phyloP scores from a whole-genome alignment of 345 rosid species.

The Hirschfeldia incana region DNA sequence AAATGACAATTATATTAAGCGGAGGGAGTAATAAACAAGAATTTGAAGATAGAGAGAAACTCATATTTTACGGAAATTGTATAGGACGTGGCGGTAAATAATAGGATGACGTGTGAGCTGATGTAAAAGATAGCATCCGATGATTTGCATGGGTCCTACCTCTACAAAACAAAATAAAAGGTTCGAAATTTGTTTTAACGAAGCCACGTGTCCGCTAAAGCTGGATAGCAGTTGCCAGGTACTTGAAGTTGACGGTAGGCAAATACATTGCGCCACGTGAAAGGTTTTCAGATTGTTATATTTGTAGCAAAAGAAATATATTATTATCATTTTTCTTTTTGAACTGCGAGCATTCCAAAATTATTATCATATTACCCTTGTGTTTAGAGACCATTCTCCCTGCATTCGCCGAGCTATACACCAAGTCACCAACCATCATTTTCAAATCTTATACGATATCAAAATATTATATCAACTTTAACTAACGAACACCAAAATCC shows the following conservation, averaged over 20 bases:
- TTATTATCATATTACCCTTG: neutral
- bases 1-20: too few relatives aligned
- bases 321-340: neutral
- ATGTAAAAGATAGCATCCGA: constrained; percentile 11
- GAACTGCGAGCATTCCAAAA: too few relatives aligned
- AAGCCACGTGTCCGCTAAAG: constrained; percentile 27
- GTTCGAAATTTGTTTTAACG: neutral
- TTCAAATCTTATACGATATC: neutral
- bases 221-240: constrained; percentile 32
- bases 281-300: constrained; percentile 15
- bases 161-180: neutral
- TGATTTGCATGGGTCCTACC: constrained; percentile 20
- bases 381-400: neutral
- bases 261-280: constrained; percentile 40
- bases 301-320: neutral
- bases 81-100: constrained; percentile 26
- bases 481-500: neutral
- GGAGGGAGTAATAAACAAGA: too few relatives aligned
- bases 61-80: neutral
- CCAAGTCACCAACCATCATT: constrained; percentile 24
- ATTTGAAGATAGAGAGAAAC: neutral
- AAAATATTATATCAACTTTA: neutral
- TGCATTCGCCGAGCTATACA: neutral
- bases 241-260: constrained; percentile 41
- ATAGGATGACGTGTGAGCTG: constrained; percentile 29